Evolutionary conservation across 2,329 filamentous ascomycete genomes (phyloP).

Genomic region (Clonostachys rhizophaga): DNA sequence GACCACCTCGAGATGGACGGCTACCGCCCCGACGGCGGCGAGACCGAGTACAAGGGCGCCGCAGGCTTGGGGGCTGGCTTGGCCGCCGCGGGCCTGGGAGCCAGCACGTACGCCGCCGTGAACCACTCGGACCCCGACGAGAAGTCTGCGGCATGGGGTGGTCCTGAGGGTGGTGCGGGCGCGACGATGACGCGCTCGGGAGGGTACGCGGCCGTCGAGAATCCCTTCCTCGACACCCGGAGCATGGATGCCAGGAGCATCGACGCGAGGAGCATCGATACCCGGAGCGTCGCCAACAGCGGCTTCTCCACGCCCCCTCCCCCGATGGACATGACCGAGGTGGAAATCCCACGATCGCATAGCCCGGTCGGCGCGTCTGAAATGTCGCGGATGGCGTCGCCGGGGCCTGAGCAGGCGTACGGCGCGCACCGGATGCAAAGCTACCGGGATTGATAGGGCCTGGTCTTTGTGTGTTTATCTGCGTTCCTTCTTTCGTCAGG

Average conservation of each 20-base stretch:
- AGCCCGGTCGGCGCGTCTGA: neutral
- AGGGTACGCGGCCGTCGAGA: no score
- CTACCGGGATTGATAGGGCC: no score
- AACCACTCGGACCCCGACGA: neutral
- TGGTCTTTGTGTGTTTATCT: no score
- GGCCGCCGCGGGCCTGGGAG: neutral
- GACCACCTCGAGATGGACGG: slow-evolving; percentile 41
- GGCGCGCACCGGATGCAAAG: slow-evolving; percentile 4
- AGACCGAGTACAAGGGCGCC: slow-evolving; percentile 2
- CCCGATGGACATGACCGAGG: neutral
- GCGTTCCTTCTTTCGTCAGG: no score
- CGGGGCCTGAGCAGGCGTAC: slow-evolving; percentile 5
- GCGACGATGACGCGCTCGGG: no score
- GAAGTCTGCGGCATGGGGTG: neutral
- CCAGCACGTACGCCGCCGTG: slow-evolving; percentile 2
- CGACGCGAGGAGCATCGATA: no score
- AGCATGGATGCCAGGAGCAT: no score
- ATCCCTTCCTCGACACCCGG: no score
- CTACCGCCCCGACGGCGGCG: slow-evolving; percentile 30
- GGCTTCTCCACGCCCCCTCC: no score
- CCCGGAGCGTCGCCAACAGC: no score
- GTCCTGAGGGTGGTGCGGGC: neutral
- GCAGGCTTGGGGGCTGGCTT: neutral
- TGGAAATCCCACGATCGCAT: neutral
- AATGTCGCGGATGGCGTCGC: slow-evolving; percentile 2